Conservation (phyloP, 352 stramenopile genomes). For the Phytophthora megakarya region DNA sequence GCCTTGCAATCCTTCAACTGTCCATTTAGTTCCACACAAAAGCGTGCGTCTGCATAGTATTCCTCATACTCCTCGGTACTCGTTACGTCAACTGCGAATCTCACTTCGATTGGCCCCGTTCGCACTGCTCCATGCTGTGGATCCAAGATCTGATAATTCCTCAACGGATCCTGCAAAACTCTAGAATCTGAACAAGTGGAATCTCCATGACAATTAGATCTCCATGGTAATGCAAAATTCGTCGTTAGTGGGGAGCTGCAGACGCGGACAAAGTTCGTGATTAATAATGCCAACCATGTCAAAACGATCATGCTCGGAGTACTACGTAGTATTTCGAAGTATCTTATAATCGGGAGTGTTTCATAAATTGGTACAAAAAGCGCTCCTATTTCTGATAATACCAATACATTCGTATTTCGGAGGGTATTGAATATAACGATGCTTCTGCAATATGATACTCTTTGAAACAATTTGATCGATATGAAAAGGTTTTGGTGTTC, state of each 20-base stretch:
- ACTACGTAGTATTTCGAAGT: no score
- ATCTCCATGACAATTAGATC: neutral
- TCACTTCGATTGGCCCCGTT: constrained; percentile 13
- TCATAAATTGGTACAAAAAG: no score
- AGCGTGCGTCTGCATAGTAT: constrained; percentile 10
- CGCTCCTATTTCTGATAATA: no score
- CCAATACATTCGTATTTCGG: no score
- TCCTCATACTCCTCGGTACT: constrained; percentile 2
- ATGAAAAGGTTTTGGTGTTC: no score
- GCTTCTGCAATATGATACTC: no score
- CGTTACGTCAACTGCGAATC: neutral
- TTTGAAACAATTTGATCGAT: no score
- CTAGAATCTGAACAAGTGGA: neutral
- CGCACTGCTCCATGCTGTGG: constrained; percentile 20
- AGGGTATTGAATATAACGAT: no score
- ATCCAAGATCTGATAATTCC: constrained; percentile 11
- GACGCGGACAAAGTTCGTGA: neutral
- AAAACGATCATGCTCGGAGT: constrained; percentile 3
- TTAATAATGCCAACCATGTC: constrained; percentile 4
- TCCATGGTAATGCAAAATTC: neutral
- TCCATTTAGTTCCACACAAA: constrained; percentile 40
- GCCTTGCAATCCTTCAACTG: constrained; percentile 24
- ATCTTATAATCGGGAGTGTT: no score
- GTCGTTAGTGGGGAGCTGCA: neutral
- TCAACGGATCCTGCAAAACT: constrained; percentile 12